A percentile compares a stretch with the other conserved stretches of the same genome.
Conservation (phyloP, 208 protist species). For the Trypanosoma avium region DNA sequence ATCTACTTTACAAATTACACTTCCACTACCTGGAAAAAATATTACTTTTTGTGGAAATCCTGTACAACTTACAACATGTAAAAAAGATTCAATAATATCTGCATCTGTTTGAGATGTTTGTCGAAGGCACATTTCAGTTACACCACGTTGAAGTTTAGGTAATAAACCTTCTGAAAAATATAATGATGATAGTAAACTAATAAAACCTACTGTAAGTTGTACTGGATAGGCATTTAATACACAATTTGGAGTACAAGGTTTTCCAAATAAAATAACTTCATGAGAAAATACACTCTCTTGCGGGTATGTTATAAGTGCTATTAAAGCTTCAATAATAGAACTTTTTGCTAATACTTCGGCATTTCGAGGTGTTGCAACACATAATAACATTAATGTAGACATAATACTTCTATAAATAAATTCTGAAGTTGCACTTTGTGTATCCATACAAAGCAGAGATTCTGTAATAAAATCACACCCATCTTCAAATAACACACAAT, state of each 20-base stretch:
- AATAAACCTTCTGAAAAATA: slow-evolving; percentile 42
- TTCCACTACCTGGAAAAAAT: slow-evolving; percentile 69
- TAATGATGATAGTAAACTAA: slow-evolving; percentile 55
- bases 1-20: slow-evolving; percentile 49
- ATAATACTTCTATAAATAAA: slow-evolving; percentile 69
- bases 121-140: slow-evolving; percentile 54
- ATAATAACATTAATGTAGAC: slow-evolving; percentile 65
- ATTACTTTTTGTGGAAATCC: slow-evolving; percentile 43
- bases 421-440: slow-evolving; percentile 41
- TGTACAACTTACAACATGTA: slow-evolving; percentile 55
- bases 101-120: slow-evolving; percentile 60
- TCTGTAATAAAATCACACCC: slow-evolving; percentile 41
- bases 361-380: slow-evolving; percentile 66
- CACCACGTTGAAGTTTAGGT: slow-evolving; percentile 40
- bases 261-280: slow-evolving; percentile 18
- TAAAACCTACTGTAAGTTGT: slow-evolving; percentile 64
- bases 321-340: slow-evolving; percentile 51
- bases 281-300: slow-evolving; percentile 63
- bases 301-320: slow-evolving; percentile 51
- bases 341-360: slow-evolving; percentile 44
- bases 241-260: slow-evolving; percentile 22
- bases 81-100: slow-evolving; percentile 69
- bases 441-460: slow-evolving; percentile 57
- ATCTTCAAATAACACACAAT: slow-evolving; percentile 44
- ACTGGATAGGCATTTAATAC: slow-evolving; percentile 60